Base-by-base conservation (phyloP, 2,329 filamentous ascomycete genomes). In the Tolypocladium tropicale region DNA sequence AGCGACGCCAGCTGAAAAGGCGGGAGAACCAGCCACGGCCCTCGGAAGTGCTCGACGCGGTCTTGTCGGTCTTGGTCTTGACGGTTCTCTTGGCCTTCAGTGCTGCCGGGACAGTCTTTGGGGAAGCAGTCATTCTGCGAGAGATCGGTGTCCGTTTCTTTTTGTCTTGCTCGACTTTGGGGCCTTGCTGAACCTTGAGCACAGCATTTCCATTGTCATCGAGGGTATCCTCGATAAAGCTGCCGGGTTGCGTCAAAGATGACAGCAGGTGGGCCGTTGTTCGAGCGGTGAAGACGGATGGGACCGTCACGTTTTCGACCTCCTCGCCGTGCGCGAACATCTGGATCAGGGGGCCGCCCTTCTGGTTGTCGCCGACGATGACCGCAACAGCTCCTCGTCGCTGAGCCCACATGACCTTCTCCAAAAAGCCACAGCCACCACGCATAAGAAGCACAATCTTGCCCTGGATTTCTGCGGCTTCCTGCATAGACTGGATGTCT, bases 361-460 rank as follows among this genome's bases (percentile, higher is more conserved):
- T 88, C 57, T 89, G 87, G 69, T 96, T 89, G 70, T 99, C 94
- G 30, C 94, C 94, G 3, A 99, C 92, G 61, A 99, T 95, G 58
- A 99, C 77, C 37, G 90, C 94, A 58, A 91, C 81, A 23, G 88
- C 94, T 28, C 94, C 94, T 66, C 94, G 83, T 59, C 91, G 82
- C 70, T 99, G 94, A 14, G 89, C 90, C 94, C 94, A 99, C 75
- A 95, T 93, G 60, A 94, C 90, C 72, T 99, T 99, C 68, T 97
- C 93, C 58, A 96, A 73, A 69, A 99, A 99, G 6, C 94, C 94
- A 70, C 94, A 99, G 9, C 93, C 94, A 57, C 94, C 94, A 55
- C 94, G 85, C 70, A 90, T 95, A 56, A 99, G 78, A 54, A 99
- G 76, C 2, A 95, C 94, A 52, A 99, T 84, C 72, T 96, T 97